Percentiles rank a stretch among this genome's conserved stretches.
Evolutionary conservation across 2,329 filamentous ascomycete species (phyloP).

Genomic region (Colletotrichum somersetense): DNA sequence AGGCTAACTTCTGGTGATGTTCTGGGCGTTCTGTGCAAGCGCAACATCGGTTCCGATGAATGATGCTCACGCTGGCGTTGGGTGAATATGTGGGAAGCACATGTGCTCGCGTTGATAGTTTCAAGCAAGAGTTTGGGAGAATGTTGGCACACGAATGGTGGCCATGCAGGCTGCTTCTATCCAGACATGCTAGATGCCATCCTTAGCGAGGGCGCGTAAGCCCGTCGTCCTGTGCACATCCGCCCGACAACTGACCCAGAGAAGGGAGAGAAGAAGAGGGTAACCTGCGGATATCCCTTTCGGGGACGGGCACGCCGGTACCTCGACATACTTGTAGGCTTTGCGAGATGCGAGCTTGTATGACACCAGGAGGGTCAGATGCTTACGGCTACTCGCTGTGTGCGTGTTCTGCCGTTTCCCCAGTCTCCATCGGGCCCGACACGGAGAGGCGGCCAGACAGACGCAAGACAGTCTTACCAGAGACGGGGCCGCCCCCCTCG

Average conservation of each 20-base stretch:
- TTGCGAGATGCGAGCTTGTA: neutral
- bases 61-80: neutral
- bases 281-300: neutral
- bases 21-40: neutral
- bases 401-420: too few species aligned
- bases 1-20: neutral
- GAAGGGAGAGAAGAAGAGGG: neutral
- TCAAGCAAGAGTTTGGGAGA: neutral
- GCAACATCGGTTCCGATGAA: neutral
- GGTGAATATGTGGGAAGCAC: neutral
- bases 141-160: neutral
- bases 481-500: neutral
- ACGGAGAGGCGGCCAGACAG: neutral
- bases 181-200: neutral
- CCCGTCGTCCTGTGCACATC: neutral
- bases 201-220: neutral
- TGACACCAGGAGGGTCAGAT: neutral
- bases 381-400: neutral
- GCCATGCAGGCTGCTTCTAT: neutral
- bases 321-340: neutral
- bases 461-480: neutral
- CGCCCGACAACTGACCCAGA: neutral
- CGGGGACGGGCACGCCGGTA: too few species aligned
- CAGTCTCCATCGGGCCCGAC: neutral
- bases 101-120: too few species aligned